Evolutionary conservation across 2,329 filamentous ascomycete genomes (phyloP), one percentile per base, ranked within the genome.

Genomic region (Aspergillus caelatus): DNA sequence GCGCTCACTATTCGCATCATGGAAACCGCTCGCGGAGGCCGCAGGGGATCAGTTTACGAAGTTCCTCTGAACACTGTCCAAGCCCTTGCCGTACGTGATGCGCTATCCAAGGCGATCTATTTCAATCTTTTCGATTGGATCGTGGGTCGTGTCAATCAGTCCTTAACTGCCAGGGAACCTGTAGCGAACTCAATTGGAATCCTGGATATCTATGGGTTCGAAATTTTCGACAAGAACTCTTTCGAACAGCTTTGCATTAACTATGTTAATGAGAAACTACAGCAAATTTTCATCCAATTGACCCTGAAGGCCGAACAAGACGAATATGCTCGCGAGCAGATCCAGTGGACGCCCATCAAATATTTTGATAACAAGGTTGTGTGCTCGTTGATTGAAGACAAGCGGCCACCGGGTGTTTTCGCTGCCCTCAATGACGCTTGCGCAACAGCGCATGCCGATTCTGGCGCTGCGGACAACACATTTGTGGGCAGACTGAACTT

Each of bases 301-400:
- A 99, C 95, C 0, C 80, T 99, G 66, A 97, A 97, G 82, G 91
- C 95, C 0, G 95, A 99, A 78, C 95, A 99, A 81, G 95, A 99
- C 71, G 95, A 99, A 78, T 99, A 99, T 74, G 93, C 91, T 19
- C 86, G 92, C 56, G 95, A 99, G 79, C 90, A 98, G 83, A 99
- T 99, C 75, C 89, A 96, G 75, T 99, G 95, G 95, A 97, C 94
- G 0, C 95, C 95, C 2, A 99, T 99, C 84, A 96, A 95, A 74
- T 99, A 98, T 80, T 99, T 98, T 72, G 95, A 99, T 80, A 99
- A 99, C 85, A 98, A 98, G 84, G 90, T 99, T 55, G 95, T 99
- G 62, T 99, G 95, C 77, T 95, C 97, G 65, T 79, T 99, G 74
- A 99, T 99, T 70, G 95, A 99, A 79, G 92, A 96, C 75, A 88